A percentile compares a stretch with the other conserved stretches of the same genome.
Conservation (phyloP, 2,329 filamentous ascomycete species). For the Sordariomycetes sp. region DNA sequence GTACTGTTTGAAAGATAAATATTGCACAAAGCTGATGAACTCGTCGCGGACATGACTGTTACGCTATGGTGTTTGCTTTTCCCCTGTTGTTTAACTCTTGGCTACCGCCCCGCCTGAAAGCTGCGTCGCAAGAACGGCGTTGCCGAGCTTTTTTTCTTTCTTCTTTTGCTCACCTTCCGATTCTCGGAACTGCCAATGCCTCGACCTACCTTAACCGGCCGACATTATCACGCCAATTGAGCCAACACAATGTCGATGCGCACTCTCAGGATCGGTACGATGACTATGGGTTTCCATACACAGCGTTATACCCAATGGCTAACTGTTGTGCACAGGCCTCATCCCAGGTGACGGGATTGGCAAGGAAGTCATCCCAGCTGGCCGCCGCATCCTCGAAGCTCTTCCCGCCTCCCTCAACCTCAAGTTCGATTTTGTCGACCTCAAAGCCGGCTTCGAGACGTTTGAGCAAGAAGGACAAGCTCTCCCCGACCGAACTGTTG, state of each 20-base stretch:
- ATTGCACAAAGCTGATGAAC: too few species aligned
- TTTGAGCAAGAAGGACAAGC: conserved; percentile 86
- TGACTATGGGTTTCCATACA: too few species aligned
- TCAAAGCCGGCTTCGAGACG: conserved; percentile 86
- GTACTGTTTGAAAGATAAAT: too few species aligned
- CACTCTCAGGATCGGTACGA: conserved; percentile 30
- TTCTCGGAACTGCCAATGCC: conserved; percentile 1
- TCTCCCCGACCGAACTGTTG: conserved; percentile 83
- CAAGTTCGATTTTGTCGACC: conserved; percentile 89
- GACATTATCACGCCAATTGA: conserved; percentile 1
- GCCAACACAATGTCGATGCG: conserved; percentile 24
- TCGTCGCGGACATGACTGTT: too few species aligned
- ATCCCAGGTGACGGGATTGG: conserved; percentile 98
- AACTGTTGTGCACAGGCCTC: too few species aligned
- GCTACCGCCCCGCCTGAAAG: background rate
- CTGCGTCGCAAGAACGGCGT: background rate
- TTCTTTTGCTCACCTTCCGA: conserved; percentile 1
- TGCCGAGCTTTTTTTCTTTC: background rate
- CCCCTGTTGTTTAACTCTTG: too few species aligned
- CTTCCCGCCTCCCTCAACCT: conserved; percentile 84
- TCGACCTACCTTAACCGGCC: background rate
- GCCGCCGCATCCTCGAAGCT: conserved; percentile 83
- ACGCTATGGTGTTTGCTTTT: too few species aligned
- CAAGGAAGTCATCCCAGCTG: conserved; percentile 94
- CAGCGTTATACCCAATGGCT: too few species aligned